Evolutionary conservation across 768 basidiomycete genomes (phyloP).

Genomic region (Lentinula sp.): DNA sequence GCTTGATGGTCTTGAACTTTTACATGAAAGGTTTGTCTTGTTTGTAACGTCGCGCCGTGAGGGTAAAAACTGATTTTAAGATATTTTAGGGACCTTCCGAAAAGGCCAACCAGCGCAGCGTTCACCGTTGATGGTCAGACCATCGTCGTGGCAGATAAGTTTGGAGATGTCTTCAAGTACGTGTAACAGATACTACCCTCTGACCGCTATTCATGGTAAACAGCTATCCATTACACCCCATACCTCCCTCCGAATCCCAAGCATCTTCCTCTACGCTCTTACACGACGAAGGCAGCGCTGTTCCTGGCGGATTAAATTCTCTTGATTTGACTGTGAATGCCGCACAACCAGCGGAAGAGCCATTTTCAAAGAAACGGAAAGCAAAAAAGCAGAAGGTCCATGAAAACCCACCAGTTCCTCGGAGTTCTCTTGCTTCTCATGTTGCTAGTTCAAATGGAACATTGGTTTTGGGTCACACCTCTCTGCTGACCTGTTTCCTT

Average conservation of each 20-base stretch:
- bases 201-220: background rate
- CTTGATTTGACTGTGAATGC: background rate
- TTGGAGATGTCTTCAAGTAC: slow-evolving; percentile 88
- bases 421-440: slow-evolving; percentile 43
- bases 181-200: background rate
- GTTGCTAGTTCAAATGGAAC: slow-evolving; percentile 65
- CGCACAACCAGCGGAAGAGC: background rate
- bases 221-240: slow-evolving; percentile 57
- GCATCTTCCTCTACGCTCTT: background rate
- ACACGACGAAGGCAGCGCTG: background rate
- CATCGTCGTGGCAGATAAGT: slow-evolving; percentile 87
- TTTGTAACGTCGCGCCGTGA: background rate
- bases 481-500: slow-evolving; percentile 70
- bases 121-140: slow-evolving; percentile 58
- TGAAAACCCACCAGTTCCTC: slow-evolving; percentile 9
- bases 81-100: slow-evolving; percentile 64
- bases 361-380: slow-evolving; percentile 18
- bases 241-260: background rate
- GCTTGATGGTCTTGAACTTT: slow-evolving; percentile 43
- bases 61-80: background rate
- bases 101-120: slow-evolving; percentile 67
- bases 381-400: slow-evolving; percentile 12
- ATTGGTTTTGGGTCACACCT: slow-evolving; percentile 83
- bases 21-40: slow-evolving; percentile 50
- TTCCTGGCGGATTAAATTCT: background rate